Percentiles rank a stretch among this genome's conserved stretches.
Evolutionary conservation across 169 alveolate genomes (phyloP).

Genomic region (Ichthyophthirius multifiliis): DNA sequence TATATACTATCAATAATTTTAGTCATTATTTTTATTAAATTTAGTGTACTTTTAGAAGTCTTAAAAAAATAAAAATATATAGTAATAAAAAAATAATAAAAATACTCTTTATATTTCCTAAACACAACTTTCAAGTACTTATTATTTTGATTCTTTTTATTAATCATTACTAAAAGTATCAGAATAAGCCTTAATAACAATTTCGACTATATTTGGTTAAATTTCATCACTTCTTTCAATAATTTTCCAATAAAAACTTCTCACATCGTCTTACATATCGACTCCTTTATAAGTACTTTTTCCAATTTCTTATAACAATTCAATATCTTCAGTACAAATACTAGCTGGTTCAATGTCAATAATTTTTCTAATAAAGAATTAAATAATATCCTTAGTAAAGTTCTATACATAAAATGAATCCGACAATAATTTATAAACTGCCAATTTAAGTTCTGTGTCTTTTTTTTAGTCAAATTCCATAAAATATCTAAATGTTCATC

Average conservation of each 20-base stretch:
- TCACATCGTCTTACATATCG: conserved; percentile 16
- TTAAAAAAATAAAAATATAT: background rate
- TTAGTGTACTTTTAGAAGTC: background rate
- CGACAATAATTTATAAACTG: conserved; percentile 59
- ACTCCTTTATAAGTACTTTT: conserved; percentile 37
- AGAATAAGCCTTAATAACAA: background rate
- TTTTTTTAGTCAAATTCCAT: conserved; percentile 73
- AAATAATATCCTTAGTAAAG: conserved; percentile 61
- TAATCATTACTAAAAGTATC: background rate
- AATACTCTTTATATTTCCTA: conserved; percentile 21
- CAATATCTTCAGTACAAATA: conserved; percentile 67
- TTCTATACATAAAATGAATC: conserved; percentile 49
- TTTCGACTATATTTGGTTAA: conserved; percentile 5
- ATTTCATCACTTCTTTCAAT: conserved; percentile 13
- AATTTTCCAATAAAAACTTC: conserved; percentile 33
- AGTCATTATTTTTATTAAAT: conserved; percentile 1
- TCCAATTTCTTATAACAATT: conserved; percentile 62
- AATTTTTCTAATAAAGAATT: conserved; percentile 61
- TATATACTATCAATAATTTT: conserved; percentile 10
- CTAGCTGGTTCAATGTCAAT: conserved; percentile 52
- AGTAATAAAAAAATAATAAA: no score
- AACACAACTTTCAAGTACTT: conserved; percentile 14
- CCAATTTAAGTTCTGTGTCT: conserved; percentile 72
- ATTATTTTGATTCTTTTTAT: background rate
- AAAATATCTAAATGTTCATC: conserved; percentile 60